Conservation (phyloP, 345 rosid genomes). For the Lagerstroemia speciosa region DNA sequence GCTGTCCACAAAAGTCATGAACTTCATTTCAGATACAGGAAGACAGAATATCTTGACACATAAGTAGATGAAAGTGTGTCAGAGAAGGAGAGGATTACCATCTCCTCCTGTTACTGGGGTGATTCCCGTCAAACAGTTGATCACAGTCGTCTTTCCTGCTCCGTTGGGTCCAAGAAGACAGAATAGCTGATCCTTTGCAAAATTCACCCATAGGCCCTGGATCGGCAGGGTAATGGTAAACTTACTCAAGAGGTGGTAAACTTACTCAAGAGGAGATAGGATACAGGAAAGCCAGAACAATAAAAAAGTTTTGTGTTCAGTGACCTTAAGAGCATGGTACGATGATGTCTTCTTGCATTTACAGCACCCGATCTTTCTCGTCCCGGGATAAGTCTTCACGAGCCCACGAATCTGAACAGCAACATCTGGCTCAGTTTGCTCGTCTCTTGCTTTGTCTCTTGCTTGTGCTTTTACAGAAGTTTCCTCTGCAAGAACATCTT, state of each 20-base stretch:
- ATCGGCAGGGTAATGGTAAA: neutral
- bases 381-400: slow-evolving; percentile 66
- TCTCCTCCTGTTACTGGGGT: slow-evolving; percentile 75
- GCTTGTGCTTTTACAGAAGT: slow-evolving; percentile 44
- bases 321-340: slow-evolving; percentile 75
- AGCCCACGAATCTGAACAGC: slow-evolving; percentile 83
- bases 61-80: neutral
- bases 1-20: slow-evolving; percentile 32
- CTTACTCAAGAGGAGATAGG: neutral
- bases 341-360: slow-evolving; percentile 72
- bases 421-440: slow-evolving; percentile 39
- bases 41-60: neutral
- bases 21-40: neutral
- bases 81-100: slow-evolving; percentile 29
- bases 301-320: neutral
- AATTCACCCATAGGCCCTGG: slow-evolving; percentile 82
- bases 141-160: slow-evolving; percentile 88
- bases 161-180: slow-evolving; percentile 98
- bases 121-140: slow-evolving; percentile 78
- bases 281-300: neutral
- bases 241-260: neutral
- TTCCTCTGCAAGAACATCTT: slow-evolving; percentile 86
- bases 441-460: slow-evolving; percentile 34
- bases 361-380: slow-evolving; percentile 39
- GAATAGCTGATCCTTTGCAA: slow-evolving; percentile 72